Conservation (phyloP, 441 rosid genomes). For the Mallotus repandus region DNA sequence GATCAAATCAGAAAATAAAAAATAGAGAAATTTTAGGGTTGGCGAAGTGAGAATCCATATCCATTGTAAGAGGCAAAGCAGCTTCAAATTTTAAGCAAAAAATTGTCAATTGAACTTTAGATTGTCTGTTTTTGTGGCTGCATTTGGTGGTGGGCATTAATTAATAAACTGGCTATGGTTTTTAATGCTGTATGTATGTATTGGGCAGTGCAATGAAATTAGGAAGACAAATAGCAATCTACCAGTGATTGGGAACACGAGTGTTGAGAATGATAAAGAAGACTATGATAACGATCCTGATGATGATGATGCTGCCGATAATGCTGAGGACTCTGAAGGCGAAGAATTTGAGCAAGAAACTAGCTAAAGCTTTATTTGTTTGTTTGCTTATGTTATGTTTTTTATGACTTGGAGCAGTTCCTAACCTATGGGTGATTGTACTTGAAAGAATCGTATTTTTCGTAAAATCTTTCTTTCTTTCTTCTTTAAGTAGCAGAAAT, state of each 20-base stretch:
- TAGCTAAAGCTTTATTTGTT: constrained; percentile 31
- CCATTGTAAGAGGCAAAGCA: too few relatives aligned
- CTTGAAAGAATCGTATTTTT: too few relatives aligned
- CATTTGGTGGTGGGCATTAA: neutral
- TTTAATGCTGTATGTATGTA: neutral
- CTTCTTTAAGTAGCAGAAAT: too few relatives aligned
- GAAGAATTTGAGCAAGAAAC: constrained; percentile 97
- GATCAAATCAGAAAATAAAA: too few relatives aligned
- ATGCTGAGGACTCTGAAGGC: constrained; percentile 87
- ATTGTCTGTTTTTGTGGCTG: neutral
- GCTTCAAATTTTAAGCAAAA: neutral
- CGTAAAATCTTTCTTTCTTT: too few relatives aligned
- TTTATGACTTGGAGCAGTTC: too few relatives aligned
- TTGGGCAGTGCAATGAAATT: constrained; percentile 77
- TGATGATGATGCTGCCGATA: constrained; percentile 73
- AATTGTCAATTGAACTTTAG: neutral
- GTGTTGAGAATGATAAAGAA: constrained; percentile 63
- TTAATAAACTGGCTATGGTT: neutral
- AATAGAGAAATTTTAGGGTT: too few relatives aligned
- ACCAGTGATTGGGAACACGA: constrained; percentile 70
- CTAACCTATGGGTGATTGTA: too few relatives aligned
- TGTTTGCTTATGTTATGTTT: too few relatives aligned
- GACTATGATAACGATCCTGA: constrained; percentile 78
- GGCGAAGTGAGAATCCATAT: too few relatives aligned
- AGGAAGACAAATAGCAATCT: constrained; percentile 59